Evolutionary conservation across 2,329 filamentous ascomycete species (phyloP), one percentile per base, ranked within the genome.

Genomic region (Drechslerella dactyloides): DNA sequence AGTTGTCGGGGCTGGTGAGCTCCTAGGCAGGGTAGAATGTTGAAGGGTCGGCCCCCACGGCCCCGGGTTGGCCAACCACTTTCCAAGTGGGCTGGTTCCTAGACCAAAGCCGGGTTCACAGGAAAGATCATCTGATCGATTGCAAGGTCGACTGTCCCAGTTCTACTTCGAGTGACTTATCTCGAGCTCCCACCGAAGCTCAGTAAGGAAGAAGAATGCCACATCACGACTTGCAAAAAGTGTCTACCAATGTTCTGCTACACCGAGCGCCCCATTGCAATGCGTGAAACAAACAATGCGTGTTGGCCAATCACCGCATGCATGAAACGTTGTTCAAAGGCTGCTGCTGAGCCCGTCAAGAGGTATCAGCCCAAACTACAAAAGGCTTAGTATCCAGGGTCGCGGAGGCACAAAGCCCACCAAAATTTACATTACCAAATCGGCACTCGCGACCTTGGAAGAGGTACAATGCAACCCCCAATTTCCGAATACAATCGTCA

Each of bases 201-300:
- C 30, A 50, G 21, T 23, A 13, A n/a, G n/a, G 35, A 37, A 55
- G 8, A 19, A 55, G 23, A 15, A 37, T 72, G 68, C 68, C 68
- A 72, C 68, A 72, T 72, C 68, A 72, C 68, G 68, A 65, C 60
- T 60, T 17, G 44, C 44, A 19, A 48, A 19, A 48, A 21, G 44
- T 48, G 44, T 19, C 44, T 48, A 51, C 53, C 66, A 56, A 64
- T 70, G 59, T 56, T 53, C 15, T 27, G 27, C 55, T 55, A 58
- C 42, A 37, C 33, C 51, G 68, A 59, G 55, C 60, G 60, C 60
- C 60, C 62, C 60, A 65, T 42, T 50, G n/a, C n/a, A n/a, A 50
- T 61, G 68, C 55, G 59, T 60, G 68, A 60, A 72, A 57, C 68
- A 72, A 72, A 72, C 68, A 60, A 65, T 72, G 68, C 68, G 64